phyloP scores from a whole-genome alignment of 305 asterid genomes.

The Euphrasia arctica region DNA sequence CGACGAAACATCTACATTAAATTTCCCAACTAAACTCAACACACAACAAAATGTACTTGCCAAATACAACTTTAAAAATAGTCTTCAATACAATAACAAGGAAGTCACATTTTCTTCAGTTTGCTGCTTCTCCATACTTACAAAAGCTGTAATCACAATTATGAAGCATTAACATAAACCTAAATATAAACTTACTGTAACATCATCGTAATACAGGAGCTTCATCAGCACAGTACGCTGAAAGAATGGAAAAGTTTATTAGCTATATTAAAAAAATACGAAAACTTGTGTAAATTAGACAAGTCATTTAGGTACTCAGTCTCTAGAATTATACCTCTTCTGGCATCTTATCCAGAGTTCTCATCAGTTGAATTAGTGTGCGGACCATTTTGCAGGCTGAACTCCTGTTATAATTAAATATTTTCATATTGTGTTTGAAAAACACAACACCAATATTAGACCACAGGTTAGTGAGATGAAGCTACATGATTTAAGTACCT shows the following conservation, averaged over 20 bases:
- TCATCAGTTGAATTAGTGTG: conserved; percentile 84
- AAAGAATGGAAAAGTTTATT: conserved; percentile 28
- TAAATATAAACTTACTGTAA: conserved; percentile 59
- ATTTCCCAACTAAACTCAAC: background rate
- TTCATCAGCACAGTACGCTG: conserved; percentile 96
- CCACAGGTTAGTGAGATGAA: conserved; percentile 6
- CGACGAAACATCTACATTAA: too few relatives aligned
- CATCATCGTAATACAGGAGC: conserved; percentile 84
- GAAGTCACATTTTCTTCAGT: conserved; percentile 1
- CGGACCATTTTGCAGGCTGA: conserved; percentile 99
- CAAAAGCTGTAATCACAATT: too few relatives aligned
- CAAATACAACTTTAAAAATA: background rate
- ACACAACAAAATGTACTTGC: background rate
- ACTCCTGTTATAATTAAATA: conserved; percentile 57
- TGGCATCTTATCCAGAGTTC: conserved; percentile 98
- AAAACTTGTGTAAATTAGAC: conserved; percentile 1
- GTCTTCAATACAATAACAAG: background rate
- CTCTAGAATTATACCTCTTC: conserved; percentile 60
- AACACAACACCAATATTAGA: conserved; percentile 12
- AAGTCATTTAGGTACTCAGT: conserved; percentile 12
- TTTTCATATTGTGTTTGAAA: conserved; percentile 5
- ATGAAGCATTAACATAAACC: conserved; percentile 12
- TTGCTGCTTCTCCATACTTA: too few relatives aligned
- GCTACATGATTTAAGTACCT: conserved; percentile 42
- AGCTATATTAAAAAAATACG: conserved; percentile 18